Conservation (phyloP, 2,329 filamentous ascomycete species). For the Pyrenochaeta sp. region DNA sequence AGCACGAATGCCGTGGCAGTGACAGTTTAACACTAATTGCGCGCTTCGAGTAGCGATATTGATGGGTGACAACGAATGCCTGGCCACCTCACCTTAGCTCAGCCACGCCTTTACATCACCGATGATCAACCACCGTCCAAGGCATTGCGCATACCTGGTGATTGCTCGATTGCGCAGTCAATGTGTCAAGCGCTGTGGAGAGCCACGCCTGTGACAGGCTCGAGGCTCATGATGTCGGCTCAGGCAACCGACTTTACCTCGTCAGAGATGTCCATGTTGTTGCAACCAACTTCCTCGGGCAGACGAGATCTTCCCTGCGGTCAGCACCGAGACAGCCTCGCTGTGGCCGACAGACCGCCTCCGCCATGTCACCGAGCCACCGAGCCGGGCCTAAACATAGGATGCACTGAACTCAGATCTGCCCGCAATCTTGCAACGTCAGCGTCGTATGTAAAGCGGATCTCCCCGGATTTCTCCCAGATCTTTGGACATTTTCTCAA, state of each 20-base stretch:
- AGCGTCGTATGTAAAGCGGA: conserved; percentile 1
- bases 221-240: conserved; percentile 2
- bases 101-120: conserved; percentile 15
- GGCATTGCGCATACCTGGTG: conserved; percentile 10
- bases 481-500: neutral
- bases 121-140: conserved; percentile 5
- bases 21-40: neutral
- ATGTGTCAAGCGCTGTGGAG: conserved; percentile 5
- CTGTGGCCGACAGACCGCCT: conserved; percentile 20
- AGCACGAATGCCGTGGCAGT: neutral
- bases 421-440: conserved; percentile 3
- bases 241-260: conserved; percentile 1
- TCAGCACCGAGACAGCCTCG: conserved; percentile 26
- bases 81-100: conserved; percentile 9
- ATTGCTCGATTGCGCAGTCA: conserved; percentile 17
- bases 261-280: neutral
- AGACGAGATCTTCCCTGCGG: conserved; percentile 23
- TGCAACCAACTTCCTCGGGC: neutral
- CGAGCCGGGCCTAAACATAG: conserved; percentile 11
- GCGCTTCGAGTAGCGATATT: conserved; percentile 1
- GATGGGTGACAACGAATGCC: conserved; percentile 1
- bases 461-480: neutral
- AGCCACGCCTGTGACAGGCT: neutral
- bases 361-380: conserved; percentile 18
- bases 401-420: conserved; percentile 2